Evolutionary conservation across 164 flowering plant species (phyloP), one percentile per base, ranked within the genome.

Genomic region (Aristolochia contorta): DNA sequence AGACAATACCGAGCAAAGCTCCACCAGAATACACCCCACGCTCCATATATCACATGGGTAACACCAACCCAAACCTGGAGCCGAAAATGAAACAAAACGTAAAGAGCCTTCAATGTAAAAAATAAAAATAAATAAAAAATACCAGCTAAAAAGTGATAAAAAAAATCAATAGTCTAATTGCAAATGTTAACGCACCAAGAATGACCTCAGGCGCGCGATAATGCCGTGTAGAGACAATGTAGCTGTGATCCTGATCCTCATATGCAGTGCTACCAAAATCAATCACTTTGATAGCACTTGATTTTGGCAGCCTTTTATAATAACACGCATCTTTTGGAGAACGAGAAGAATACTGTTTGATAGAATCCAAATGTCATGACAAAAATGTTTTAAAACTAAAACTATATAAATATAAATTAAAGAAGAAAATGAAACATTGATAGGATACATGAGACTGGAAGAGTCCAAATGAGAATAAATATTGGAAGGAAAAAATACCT

Each of bases 171-270:
- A 12, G 56, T 18, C 6, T 18, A 16, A 16, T 32, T 8, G 13
- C 1, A 46, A 7, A 43, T 16, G 0, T 52, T 12, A 21, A 20
- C 65, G 52, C 78, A 86, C 92, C 96, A 62, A 88, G 83, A 61
- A 88, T 86, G 46, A 88, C 92, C 73, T 88, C 96, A 32, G 96
- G 96, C 1, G 96, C 96, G 14, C 96, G 82, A 47, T 88, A 88
- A 58, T 88, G 96, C 18, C 96, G 68, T 10, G 96, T 88, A 6
- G 96, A 88, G 1, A 88, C 96, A 50, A 80, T 77, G 53, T 89
- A 89, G 58, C 67, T 80, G 48, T 84, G 88, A 73, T 80, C 87
- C 52, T 73, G 83, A 45, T 80, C 78, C 54, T 84, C 87, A 69
- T 81, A 81, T 12, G 91, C 80, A 12, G 96, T 84, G 72, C 96